A percentile compares a stretch with the other conserved stretches of the same genome.
Evolutionary conservation across 2,329 filamentous ascomycete genomes (phyloP).

Genomic region (Arthrocladium fulminans): DNA sequence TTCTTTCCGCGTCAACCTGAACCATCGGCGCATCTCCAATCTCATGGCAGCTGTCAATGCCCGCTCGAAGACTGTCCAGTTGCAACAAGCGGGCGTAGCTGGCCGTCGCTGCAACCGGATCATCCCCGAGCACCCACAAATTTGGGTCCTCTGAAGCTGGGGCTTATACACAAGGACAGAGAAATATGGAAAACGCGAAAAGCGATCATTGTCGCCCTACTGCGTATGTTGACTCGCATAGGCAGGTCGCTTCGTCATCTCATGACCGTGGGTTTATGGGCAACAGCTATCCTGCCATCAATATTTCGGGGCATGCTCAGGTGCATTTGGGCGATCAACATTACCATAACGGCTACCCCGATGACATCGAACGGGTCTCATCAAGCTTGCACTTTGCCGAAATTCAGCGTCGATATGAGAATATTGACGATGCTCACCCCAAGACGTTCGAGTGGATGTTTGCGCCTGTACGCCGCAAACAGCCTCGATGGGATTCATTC

Average conservation of each 20-base stretch:
- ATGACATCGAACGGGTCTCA: not conserved
- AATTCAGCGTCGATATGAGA: slow-evolving; percentile 4
- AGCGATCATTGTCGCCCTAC: not conserved
- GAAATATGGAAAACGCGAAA: not conserved
- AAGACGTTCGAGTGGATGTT: slow-evolving; percentile 8
- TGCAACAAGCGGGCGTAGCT: no score
- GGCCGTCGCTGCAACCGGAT: no score
- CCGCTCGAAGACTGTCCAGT: no score
- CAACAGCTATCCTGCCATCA: not conserved
- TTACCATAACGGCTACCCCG: not conserved
- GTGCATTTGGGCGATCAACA: not conserved
- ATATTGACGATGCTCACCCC: not conserved
- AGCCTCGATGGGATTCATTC: not conserved
- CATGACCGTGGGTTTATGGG: not conserved
- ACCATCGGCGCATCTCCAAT: no score
- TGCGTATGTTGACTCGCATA: not conserved
- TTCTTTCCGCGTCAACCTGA: no score
- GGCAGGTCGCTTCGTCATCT: not conserved
- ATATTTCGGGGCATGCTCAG: not conserved
- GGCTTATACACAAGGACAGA: no score
- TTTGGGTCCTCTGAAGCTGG: no score
- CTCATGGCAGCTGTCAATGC: no score
- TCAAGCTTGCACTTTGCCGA: slow-evolving; percentile 1
- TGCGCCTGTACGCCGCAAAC: not conserved
- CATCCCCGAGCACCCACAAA: no score